phyloP scores from a whole-genome alignment of 208 protist species.

The Tritrichomonas foetus region DNA sequence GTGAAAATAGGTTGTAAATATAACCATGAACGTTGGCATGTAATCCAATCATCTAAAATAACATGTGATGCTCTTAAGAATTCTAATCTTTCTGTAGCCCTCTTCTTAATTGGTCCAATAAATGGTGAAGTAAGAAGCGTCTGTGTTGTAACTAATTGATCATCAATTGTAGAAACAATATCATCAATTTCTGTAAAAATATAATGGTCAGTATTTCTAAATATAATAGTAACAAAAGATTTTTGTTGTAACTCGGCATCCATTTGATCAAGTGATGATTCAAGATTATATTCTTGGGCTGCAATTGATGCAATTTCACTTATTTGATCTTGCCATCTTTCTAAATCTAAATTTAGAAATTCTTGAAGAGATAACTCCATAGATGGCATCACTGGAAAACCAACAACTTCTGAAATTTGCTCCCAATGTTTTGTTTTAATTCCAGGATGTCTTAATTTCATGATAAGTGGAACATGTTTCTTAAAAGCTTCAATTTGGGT shows the following conservation, averaged over 20 bases:
- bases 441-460: slow-evolving; percentile 24
- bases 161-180: neutral
- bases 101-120: neutral
- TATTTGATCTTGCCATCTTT: neutral
- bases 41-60: slow-evolving; percentile 17
- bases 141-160: slow-evolving; percentile 21
- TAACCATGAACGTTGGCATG: neutral
- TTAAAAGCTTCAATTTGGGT: slow-evolving; percentile 29
- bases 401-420: neutral
- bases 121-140: neutral
- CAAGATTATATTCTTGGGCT: slow-evolving; percentile 35
- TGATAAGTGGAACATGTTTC: slow-evolving; percentile 1
- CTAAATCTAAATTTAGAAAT: neutral
- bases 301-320: neutral
- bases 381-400: neutral
- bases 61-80: neutral
- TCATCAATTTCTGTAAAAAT: slow-evolving; percentile 19
- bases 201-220: neutral
- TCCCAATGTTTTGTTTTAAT: slow-evolving; percentile 12
- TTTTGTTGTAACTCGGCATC: neutral
- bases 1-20: slow-evolving; percentile 35
- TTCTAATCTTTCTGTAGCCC: neutral
- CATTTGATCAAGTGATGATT: slow-evolving; percentile 30
- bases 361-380: neutral
- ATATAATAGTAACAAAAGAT: neutral